Evolutionary conservation across 306 rosid species (phyloP).

Genomic region (Vigna radiata): DNA sequence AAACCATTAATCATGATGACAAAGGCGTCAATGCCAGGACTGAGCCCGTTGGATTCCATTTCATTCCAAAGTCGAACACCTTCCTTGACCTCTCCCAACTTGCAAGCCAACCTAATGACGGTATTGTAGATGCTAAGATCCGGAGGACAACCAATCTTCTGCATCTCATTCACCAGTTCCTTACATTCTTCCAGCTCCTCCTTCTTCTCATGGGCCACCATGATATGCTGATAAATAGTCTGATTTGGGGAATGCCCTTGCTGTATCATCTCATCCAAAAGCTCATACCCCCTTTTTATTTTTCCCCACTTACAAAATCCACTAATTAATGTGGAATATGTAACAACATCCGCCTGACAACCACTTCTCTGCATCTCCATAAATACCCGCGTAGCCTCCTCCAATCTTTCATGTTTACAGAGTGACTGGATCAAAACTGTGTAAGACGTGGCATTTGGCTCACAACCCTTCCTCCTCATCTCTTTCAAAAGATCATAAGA

Average conservation of each 20-base stretch:
- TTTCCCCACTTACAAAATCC: constrained; percentile 91
- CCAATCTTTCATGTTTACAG: constrained; percentile 72
- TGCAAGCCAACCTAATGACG: constrained; percentile 77
- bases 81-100: constrained; percentile 77
- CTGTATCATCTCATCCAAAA: constrained; percentile 77
- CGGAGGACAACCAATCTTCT: constrained; percentile 74
- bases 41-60: constrained; percentile 67
- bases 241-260: constrained; percentile 71
- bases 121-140: constrained; percentile 71
- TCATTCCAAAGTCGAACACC: constrained; percentile 79
- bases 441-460: constrained; percentile 70
- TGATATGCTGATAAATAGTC: constrained; percentile 66
- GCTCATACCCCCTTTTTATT: constrained; percentile 70
- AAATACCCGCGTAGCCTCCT: constrained; percentile 75
- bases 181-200: constrained; percentile 82
- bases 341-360: constrained; percentile 69
- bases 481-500: constrained; percentile 79
- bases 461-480: constrained; percentile 71
- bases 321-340: constrained; percentile 76
- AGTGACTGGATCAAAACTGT: constrained; percentile 79
- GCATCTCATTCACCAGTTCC: constrained; percentile 77
- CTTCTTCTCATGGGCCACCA: constrained; percentile 87
- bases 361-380: constrained; percentile 80
- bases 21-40: constrained; percentile 73
- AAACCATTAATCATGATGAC: constrained; percentile 86